A percentile compares a stretch with the other conserved stretches of the same genome.
Evolutionary conservation across 1,139 yeast genomes (phyloP).

Genomic region (Candida pseudoviswanathii): DNA sequence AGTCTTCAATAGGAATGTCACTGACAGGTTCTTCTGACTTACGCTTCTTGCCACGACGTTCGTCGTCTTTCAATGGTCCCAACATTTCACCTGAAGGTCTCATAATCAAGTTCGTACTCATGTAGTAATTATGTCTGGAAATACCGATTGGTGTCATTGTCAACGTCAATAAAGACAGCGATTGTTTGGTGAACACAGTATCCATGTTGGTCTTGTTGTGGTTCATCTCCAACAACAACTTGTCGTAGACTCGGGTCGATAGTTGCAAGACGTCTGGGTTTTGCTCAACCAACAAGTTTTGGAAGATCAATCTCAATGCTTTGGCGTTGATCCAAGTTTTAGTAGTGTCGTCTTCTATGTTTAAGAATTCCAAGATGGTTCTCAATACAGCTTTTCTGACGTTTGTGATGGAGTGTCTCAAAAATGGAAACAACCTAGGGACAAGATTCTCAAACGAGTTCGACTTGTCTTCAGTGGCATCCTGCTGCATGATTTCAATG

Average conservation of each 20-base stretch:
- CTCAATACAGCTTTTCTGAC: slow-evolving; percentile 88
- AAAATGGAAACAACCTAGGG: slow-evolving; percentile 90
- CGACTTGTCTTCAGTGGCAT: slow-evolving; percentile 57
- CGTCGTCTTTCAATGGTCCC: slow-evolving; percentile 25
- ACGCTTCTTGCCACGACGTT: slow-evolving; percentile 36
- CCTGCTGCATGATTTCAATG: slow-evolving; percentile 65
- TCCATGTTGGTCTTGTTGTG: slow-evolving; percentile 25
- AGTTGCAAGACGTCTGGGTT: slow-evolving; percentile 68
- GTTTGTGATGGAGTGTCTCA: slow-evolving; percentile 90
- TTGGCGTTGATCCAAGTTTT: slow-evolving; percentile 81
- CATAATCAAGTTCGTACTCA: slow-evolving; percentile 74
- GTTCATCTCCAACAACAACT: slow-evolving; percentile 51
- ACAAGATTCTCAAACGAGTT: slow-evolving; percentile 67
- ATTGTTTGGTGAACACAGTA: slow-evolving; percentile 42
- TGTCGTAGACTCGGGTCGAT: slow-evolving; percentile 64
- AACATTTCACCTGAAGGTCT: slow-evolving; percentile 76
- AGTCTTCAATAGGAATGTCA: slow-evolving; percentile 61
- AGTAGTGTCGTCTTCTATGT: slow-evolving; percentile 63
- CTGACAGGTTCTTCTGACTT: slow-evolving; percentile 31
- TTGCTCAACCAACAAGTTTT: slow-evolving; percentile 87
- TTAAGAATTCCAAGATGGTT: slow-evolving; percentile 76
- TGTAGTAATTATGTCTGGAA: slow-evolving; percentile 82
- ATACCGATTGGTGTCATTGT: slow-evolving; percentile 94
- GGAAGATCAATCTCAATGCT: slow-evolving; percentile 74
- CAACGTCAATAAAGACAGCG: slow-evolving; percentile 63